Evolutionary conservation across 441 rosid species (phyloP), one percentile per base, ranked within the genome.

Genomic region (Jatropha podagrica): DNA sequence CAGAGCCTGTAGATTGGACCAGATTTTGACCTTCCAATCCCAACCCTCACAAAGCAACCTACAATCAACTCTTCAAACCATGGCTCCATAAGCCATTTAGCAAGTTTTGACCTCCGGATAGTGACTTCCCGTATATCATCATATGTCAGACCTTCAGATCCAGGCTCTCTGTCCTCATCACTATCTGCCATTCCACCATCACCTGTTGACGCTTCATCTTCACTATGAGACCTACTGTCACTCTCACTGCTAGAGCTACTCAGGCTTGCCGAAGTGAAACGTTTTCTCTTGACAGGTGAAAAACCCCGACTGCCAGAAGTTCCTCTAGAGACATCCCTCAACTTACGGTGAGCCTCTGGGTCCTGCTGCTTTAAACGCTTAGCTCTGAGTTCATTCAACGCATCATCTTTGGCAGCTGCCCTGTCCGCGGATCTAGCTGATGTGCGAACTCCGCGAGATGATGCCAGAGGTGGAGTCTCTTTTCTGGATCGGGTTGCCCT

Each of bases 51-150:
- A 85, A 88, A 94, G 84, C 98, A 96, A 14, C 97, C 97, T 51
- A 94, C 92, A 73, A 96, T 94, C 84, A 96, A 83, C 82, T 94
- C 98, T 68, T 96, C 99, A 71, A 96, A 96, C 88, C 95, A 96
- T 26, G 99, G 99, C 83, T 96, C 98, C 97, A 96, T 94, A 55
- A 94, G 77, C 99, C 98, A 96, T 83, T 91, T 96, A 3, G 87
- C 94, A 77, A 96, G 99, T 81, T 94, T 94, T 65, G 99, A 87
- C 75, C 98, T 86, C 68, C 94, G 89, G 41, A 94, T 91, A 4
- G 97, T 96, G 69, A 96, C 86, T 80, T 93, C 97, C 77, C 83
- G 91, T 51, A 94, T 77, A 76, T 96, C 99, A 68, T 92, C 97
- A 81, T 82, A 94, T 23, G 89, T 82, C 40, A 88, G 97, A 65